Evolutionary conservation across 495 filamentous ascomycete species (phyloP).

Genomic region (Baudoinia panamericana): DNA sequence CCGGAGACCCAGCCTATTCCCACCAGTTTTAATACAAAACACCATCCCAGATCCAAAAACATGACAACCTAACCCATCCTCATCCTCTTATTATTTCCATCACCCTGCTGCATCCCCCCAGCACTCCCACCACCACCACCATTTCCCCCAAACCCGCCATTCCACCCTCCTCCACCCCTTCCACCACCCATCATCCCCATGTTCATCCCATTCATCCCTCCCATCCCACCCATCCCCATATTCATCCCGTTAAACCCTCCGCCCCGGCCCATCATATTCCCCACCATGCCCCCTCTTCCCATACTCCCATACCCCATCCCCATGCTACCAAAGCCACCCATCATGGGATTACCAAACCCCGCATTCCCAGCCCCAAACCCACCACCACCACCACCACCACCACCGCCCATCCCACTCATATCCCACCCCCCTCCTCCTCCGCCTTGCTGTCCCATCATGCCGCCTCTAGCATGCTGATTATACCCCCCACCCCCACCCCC

Average conservation of each 20-base stretch:
- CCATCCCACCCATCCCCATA: conserved; percentile 24
- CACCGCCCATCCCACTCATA: conserved; percentile 18
- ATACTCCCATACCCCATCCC: conserved; percentile 6
- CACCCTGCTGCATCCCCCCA: conserved; percentile 33
- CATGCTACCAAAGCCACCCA: conserved; percentile 1
- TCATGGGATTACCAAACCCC: conserved; percentile 19
- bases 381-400: conserved; percentile 15
- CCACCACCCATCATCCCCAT: conserved; percentile 20
- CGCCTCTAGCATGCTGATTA: neutral
- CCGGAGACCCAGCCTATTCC: too few relatives aligned
- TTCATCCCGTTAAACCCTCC: conserved; percentile 53
- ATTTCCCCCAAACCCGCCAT: conserved; percentile 22
- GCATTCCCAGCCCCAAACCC: neutral
- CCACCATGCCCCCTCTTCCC: conserved; percentile 32
- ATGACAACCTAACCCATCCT: conserved; percentile 9
- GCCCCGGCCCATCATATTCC: conserved; percentile 49
- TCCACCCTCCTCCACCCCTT: conserved; percentile 4
- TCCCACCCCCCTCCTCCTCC: conserved; percentile 6
- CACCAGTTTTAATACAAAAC: too few relatives aligned
- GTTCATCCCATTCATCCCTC: conserved; percentile 13
- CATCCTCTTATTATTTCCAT: conserved; percentile 15
- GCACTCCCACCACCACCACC: conserved; percentile 41
- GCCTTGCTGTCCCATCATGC: neutral
- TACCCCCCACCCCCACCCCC: conserved; percentile 26
- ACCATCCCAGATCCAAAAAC: conserved; percentile 1